Base-by-base conservation (phyloP, 129 eudicot genomes). In the Dittrichia graveolens region DNA sequence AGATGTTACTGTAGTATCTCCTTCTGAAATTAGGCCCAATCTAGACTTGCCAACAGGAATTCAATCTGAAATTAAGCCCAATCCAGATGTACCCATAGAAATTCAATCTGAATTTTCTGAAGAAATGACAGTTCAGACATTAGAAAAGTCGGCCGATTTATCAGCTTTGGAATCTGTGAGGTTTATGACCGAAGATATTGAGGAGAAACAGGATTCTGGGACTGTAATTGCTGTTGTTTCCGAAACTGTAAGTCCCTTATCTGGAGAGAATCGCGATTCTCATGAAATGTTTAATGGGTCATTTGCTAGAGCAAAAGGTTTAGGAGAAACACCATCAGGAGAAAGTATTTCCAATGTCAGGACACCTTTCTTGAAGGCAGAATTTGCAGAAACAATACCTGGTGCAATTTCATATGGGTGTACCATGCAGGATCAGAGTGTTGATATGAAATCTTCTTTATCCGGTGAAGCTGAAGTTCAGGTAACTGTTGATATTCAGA, bases 141-240 rank as follows among this genome's bases (percentile, higher is more conserved):
- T 74, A 15, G 72, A 18, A 3, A 18, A 71, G 42, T 11, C 42
- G 11, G 74, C 39, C 42, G 73, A 73, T 12, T 11, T 42, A 7
- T 69, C 78, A 48, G 73, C 65, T 57, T 54, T 77, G 19, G 72
- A 75, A 43, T 64, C 61, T 14, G 66, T 8, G 19, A 73, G 42
- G 56, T 48, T 53, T 69, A 48, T 59, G 66, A 62, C 37, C 8
- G 12, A 47, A 47, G 39, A 49, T 34, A 13, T 6, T 5, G 72
- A 48, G 45, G 61, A 19, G 59, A 57, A 43, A 6, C 41, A 1
- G 35, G 64, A 18, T 49, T 37, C 76, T 12, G 34, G 40, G 67
- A 44, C 41, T n/a, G 77, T 38, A 61, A 44, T 58, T 19, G 13
- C 24, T 40, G n/a, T 18, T 39, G 61, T 42, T 15, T 42, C 31